Evolutionary conservation across 768 basidiomycete genomes (phyloP), one percentile per base, ranked within the genome.

Genomic region (Mycena polygramma): DNA sequence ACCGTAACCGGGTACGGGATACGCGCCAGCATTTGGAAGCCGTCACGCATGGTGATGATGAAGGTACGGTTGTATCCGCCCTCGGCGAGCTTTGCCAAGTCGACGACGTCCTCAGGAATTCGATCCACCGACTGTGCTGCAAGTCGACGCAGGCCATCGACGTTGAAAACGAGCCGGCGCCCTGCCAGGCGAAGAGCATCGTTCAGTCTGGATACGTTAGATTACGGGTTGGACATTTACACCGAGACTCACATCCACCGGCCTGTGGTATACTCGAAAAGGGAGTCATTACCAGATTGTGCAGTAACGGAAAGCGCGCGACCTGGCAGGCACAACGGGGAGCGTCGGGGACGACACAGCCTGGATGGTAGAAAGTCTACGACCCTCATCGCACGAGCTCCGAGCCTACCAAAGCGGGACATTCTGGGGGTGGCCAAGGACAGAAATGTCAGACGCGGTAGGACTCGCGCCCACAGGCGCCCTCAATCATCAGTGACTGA

Each of bases 161-260:
- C 80, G 55, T 86, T 62, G 79, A 87, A 86, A 17, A 72, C 77
- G 63, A 43, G 80, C 61, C 75, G 84, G 63, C 84, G 86, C 79
- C 88, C 86, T 78, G 71, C 75, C 71, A 73, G 85, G 75, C 84
- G 86, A 82, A 86, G 84, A 67, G 57, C 80, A 68, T 84, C 76
- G 77, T 85, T 85, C 74, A 79, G 46, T 62, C 84, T 85, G 77
- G 77, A 79, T 48, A 30, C 30, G 60, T 67, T 49, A 63, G 69
- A 78, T 71, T 70, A 79, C 51, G 69, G 71, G 60, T 81, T 72
- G 78, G 78, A 79, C 30, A 6, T 30, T 3, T 30, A 30, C 53
- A 75, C 77, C 70, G 69, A 78, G 76, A 80, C 81, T 84, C 81
- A 83, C 84, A 85, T 41, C 81, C 81, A 86, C 7, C 79, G 77